Conservation (phyloP, 176 grass and related monocot species). For the Triticum turgidum region DNA sequence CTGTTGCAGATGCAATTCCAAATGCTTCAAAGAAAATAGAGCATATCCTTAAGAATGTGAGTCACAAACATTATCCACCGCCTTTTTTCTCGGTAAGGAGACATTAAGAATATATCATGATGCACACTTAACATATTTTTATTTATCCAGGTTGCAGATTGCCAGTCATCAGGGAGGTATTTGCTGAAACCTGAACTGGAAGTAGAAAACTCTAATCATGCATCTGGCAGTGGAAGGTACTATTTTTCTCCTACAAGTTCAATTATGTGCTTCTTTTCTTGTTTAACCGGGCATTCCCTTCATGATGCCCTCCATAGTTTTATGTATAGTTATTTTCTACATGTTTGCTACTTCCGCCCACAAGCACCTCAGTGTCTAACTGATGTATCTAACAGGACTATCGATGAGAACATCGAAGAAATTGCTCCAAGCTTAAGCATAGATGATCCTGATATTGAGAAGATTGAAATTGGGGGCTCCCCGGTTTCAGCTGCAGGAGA, state of each 20-base stretch:
- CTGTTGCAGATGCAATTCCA: constrained; percentile 67
- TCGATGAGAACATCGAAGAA: constrained; percentile 52
- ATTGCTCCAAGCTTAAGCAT: constrained; percentile 49
- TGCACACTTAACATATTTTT: constrained; percentile 24
- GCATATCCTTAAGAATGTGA: constrained; percentile 75
- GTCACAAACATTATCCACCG: constrained; percentile 34
- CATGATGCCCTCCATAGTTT: not conserved
- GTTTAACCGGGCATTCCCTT: not conserved
- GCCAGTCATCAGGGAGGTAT: constrained; percentile 76
- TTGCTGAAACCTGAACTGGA: constrained; percentile 77
- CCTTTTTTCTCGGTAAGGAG: not conserved
- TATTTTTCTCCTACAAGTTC: constrained; percentile 17
- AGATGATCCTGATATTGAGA: constrained; percentile 62
- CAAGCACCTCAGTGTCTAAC: constrained; percentile 34
- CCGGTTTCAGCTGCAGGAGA: constrained; percentile 42
- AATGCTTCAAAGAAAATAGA: constrained; percentile 78
- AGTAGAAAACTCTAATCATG: constrained; percentile 53
- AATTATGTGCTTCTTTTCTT: not conserved
- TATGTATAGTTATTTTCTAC: not conserved
- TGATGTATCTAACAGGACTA: constrained; percentile 40
- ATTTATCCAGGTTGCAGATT: constrained; percentile 77
- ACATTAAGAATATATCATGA: not conserved
- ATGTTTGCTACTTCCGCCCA: constrained; percentile 44
- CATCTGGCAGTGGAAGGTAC: constrained; percentile 65
- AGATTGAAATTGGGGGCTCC: constrained; percentile 51